Evolutionary conservation across 495 filamentous ascomycete species (phyloP).

Genomic region (Xylaria cubensis): DNA sequence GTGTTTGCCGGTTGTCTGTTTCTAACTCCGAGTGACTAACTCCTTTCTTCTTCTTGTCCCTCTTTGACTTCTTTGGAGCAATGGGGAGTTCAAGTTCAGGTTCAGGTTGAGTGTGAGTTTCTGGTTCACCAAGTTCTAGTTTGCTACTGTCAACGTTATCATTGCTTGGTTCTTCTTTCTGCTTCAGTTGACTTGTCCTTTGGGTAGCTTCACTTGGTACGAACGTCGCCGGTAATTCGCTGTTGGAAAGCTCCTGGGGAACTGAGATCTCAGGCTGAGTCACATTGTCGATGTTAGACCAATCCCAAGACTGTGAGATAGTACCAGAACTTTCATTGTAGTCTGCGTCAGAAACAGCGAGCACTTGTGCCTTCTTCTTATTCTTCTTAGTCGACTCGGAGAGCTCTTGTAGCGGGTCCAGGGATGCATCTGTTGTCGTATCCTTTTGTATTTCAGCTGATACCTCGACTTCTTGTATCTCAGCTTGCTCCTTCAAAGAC

Average conservation of each 20-base stretch:
- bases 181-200: neutral
- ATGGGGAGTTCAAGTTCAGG: conserved; percentile 22
- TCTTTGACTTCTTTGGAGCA: conserved; percentile 35
- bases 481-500: neutral
- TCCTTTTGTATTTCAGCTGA: neutral
- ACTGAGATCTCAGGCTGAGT: conserved; percentile 23
- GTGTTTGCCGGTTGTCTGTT: conserved; percentile 32
- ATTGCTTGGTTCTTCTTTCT: conserved; percentile 42
- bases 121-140: neutral
- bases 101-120: conserved; percentile 23
- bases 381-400: conserved; percentile 34
- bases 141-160: neutral
- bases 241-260: neutral
- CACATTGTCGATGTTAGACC: conserved; percentile 26
- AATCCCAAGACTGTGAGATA: conserved; percentile 31
- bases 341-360: conserved; percentile 9
- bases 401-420: conserved; percentile 23
- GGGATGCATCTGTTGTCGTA: conserved; percentile 25
- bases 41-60: conserved; percentile 43
- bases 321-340: conserved; percentile 12
- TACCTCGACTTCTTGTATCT: neutral
- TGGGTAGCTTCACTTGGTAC: neutral
- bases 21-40: conserved; percentile 34
- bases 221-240: neutral
- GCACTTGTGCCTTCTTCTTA: conserved; percentile 44